Conservation (phyloP, 495 filamentous ascomycete genomes). For the Neurospora sp. region DNA sequence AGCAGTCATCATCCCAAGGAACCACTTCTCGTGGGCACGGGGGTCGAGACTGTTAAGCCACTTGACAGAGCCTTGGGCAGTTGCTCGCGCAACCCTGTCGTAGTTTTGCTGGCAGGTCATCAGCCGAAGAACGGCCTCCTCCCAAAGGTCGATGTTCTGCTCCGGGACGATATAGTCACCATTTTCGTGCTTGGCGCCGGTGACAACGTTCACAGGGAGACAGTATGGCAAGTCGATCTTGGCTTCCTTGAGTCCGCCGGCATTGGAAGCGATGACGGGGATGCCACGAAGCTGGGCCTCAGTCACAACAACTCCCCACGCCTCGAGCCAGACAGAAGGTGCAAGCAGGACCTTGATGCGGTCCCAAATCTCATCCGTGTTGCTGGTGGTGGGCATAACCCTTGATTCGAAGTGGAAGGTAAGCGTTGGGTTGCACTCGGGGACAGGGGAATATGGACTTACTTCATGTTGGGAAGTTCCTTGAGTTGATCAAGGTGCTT, state of each 20-base stretch:
- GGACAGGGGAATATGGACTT: neutral
- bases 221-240: conserved; percentile 20
- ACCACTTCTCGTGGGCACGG: conserved; percentile 20
- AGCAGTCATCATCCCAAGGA: conserved; percentile 14
- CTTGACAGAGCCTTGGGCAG: conserved; percentile 5
- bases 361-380: conserved; percentile 25
- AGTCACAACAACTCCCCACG: conserved; percentile 24
- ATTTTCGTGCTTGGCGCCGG: conserved; percentile 10
- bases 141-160: conserved; percentile 18
- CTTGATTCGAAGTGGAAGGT: conserved; percentile 3
- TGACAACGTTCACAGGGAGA: conserved; percentile 20
- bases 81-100: conserved; percentile 5
- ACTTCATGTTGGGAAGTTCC: conserved; percentile 17
- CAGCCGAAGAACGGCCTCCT: conserved; percentile 6
- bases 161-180: conserved; percentile 19
- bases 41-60: conserved; percentile 14
- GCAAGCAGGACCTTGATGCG: conserved; percentile 21
- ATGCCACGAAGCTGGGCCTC: conserved; percentile 26
- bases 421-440: neutral
- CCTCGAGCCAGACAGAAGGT: conserved; percentile 23
- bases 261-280: conserved; percentile 22
- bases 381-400: conserved; percentile 11
- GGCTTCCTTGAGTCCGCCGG: conserved; percentile 21
- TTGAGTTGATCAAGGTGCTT: conserved; percentile 7
- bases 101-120: conserved; percentile 15